Evolutionary conservation across 2,329 filamentous ascomycete species (phyloP), one percentile per base, ranked within the genome.

Genomic region (Allantophomopsis cytisporea): DNA sequence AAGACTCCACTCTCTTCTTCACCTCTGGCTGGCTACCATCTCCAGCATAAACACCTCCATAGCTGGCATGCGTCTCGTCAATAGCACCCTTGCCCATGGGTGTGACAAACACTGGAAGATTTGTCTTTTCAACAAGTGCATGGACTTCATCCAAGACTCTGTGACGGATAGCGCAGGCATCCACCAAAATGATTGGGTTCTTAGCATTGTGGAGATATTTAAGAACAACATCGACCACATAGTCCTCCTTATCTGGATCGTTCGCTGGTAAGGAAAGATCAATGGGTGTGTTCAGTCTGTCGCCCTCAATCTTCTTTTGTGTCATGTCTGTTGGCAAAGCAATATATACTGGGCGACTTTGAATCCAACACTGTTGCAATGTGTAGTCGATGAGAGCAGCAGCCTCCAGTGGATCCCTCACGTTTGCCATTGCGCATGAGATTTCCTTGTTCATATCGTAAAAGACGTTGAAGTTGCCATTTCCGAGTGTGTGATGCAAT

Each of bases 71-170:
- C 2, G 71, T 72, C 59, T 94, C 86, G 51, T 91, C 72, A 36
- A 94, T 72, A 15, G 83, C 82, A 14, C 85, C 75, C 62, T 94
- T 94, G 36, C 86, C 86, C 82, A 93, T 93, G 2, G 86, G 84
- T 0, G 85, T 82, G n/a, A 88, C 83, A 50, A 91, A 93, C 0
- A 83, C 80, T 4, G 87, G 86, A 7, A 94, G 64, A 4, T 74
- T 67, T 1, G 83, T 83, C 58, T 80, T 83, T 43, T 79, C 66
- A 38, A 93, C 64, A 13, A 94, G 65, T 7, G 73, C 71, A 48
- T 83, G 76, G 14, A 86, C 76, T 57, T 91, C 84, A 1, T 74
- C 59, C 1, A 88, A 59, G 13, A 82, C 80, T 33, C 79, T 69
- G 54, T 91, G 83, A 28, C 85, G 76, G 46, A 87, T 77, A 10